phyloP scores from a whole-genome alignment of 2,329 filamentous ascomycete species.

The Xylaria sp. region DNA sequence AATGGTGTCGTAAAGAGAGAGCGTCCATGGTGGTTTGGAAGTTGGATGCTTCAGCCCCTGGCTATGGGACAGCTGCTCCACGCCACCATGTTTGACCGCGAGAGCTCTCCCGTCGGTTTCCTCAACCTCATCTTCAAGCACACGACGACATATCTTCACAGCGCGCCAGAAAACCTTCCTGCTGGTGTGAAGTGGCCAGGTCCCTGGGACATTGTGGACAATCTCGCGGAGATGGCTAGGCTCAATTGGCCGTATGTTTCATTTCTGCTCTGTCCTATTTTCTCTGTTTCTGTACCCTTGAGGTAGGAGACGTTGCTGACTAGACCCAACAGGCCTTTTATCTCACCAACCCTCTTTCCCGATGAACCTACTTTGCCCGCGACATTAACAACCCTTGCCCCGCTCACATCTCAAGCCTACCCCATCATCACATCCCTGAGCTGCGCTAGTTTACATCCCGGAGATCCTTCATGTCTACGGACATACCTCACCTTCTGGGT shows the following conservation, averaged over 20 bases:
- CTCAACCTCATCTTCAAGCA: conserved; percentile 68
- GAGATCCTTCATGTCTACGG: conserved; percentile 84
- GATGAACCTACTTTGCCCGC: conserved; percentile 68
- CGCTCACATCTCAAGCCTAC: conserved; percentile 83
- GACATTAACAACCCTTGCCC: conserved; percentile 70
- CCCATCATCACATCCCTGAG: conserved; percentile 84
- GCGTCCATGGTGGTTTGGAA: conserved; percentile 82
- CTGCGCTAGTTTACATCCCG: conserved; percentile 87
- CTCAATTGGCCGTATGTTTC: conserved; percentile 79
- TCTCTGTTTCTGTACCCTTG: neutral
- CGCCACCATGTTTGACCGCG: conserved; percentile 76
- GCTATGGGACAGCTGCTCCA: conserved; percentile 78
- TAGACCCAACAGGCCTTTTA: conserved; percentile 64
- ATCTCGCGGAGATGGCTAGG: conserved; percentile 78
- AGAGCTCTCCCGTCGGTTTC: conserved; percentile 57
- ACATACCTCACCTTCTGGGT: conserved; percentile 90
- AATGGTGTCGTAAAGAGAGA: conserved; percentile 63
- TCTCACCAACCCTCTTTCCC: conserved; percentile 87
- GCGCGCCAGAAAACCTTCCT: conserved; percentile 72
- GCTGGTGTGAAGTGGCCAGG: conserved; percentile 73
- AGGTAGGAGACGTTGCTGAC: conserved; percentile 6
- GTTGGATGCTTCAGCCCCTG: conserved; percentile 80
- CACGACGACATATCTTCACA: conserved; percentile 80
- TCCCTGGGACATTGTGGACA: conserved; percentile 78
- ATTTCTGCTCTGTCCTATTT: neutral